A percentile compares a stretch with the other conserved stretches of the same genome.
phyloP scores from a whole-genome alignment of 2,329 filamentous ascomycete species.

The Aspergillus tanneri region DNA sequence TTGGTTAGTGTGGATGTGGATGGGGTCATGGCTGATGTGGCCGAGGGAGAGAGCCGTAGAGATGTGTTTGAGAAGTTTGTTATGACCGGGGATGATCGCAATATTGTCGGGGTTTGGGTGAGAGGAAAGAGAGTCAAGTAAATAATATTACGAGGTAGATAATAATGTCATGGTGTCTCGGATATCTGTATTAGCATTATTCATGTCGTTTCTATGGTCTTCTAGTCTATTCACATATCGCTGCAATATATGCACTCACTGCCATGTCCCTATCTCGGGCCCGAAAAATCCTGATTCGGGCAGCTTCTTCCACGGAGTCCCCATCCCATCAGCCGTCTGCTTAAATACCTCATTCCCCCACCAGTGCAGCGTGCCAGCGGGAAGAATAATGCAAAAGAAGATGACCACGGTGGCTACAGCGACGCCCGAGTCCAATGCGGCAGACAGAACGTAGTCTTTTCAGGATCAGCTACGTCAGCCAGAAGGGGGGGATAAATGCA shows the following conservation, averaged over 20 bases:
- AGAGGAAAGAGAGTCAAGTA: conserved; percentile 43
- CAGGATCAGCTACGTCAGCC: conserved; percentile 8
- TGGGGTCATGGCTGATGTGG: conserved; percentile 54
- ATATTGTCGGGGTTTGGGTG: conserved; percentile 58
- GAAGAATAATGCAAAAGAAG: conserved; percentile 47
- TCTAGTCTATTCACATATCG: not conserved
- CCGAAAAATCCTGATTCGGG: conserved; percentile 33
- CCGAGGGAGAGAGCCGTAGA: conserved; percentile 49
- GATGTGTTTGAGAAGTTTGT: conserved; percentile 62
- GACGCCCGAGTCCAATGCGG: conserved; percentile 45
- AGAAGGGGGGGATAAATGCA: conserved; percentile 1
- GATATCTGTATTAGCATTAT: too few species aligned
- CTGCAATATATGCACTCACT: conserved; percentile 15
- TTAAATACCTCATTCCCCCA: conserved; percentile 44
- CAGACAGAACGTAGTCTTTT: conserved; percentile 44
- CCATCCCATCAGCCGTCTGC: conserved; percentile 43
- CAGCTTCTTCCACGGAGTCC: conserved; percentile 35
- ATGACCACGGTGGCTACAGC: conserved; percentile 46
- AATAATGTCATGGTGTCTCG: not conserved
- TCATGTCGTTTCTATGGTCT: not conserved
- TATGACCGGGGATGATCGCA: conserved; percentile 65
- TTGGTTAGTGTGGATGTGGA: conserved; percentile 39
- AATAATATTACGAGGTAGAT: conserved; percentile 4
- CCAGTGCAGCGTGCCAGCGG: conserved; percentile 40
- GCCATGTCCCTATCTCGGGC: conserved; percentile 28